Base-by-base conservation (phyloP, 73 alveolate species). In the Tetrahymena elliotti region DNA sequence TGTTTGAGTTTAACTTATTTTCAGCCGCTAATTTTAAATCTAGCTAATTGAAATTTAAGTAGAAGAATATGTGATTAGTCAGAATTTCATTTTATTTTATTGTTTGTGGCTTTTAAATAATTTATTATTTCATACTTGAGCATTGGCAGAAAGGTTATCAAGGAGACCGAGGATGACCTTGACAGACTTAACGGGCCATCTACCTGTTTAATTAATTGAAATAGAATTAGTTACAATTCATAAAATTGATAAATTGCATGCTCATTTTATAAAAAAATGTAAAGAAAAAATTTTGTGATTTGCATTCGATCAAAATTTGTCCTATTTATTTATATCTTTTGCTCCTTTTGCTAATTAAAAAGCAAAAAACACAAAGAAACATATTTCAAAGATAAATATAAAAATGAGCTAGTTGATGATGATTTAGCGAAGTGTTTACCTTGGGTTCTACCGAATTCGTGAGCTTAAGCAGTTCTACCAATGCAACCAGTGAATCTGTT, bases 151-250 rank as follows among this genome's bases (percentile, higher is more conserved):
- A 33, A 97, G 97, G 97, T 98, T 98, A 84, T 95, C 94, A 93
- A 98, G 96, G 88, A 98, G 98, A 92, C 96, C 96, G 93, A 98
- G 96, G 33, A 98, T 95, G 96, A 97, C 93, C 95, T 97, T 97
- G 94, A 97, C 98, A 39, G 99, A 97, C 97, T 98, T 98, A 94
- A 98, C 99, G 33, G 99, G 99, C 98, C 99, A 98, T 97, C 99
- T 97, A 40, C 99, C 96, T 94, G 93, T 37, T 34, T 83, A 84
- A 68, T n/a, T 24, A 27, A 27, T 27, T n/a, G 20, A 27, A 40
- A 94, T 84, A 84, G 54, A 37, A 37, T 37, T 31, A 27, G 52
- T 84, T 84, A 37, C 16, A 31, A 68, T 18, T 68, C 38, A 27
- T n/a, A n/a, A 16, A 27, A 27, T 68, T 68, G 36, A 68, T 18